Evolutionary conservation across 306 rosid species (phyloP).

Genomic region (Malus sieversii): DNA sequence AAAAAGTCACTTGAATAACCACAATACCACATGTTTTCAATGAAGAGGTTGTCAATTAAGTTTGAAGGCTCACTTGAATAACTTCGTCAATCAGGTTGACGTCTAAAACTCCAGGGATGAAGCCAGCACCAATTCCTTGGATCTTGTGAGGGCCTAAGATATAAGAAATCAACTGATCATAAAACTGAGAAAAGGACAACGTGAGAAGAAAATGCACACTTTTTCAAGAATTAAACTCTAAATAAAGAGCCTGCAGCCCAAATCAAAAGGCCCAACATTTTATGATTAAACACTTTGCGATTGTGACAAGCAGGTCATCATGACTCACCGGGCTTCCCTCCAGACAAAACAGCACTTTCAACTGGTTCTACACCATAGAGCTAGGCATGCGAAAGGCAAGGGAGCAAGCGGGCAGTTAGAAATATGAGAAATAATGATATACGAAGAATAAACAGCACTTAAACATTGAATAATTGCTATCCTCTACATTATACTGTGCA

Average conservation of each 20-base stretch:
- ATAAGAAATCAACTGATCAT: constrained; percentile 19
- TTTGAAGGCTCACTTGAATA: constrained; percentile 61
- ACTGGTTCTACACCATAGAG: constrained; percentile 78
- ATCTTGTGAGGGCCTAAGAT: constrained; percentile 88
- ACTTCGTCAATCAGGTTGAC: constrained; percentile 62
- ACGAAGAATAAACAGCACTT: not conserved
- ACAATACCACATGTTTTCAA: not conserved
- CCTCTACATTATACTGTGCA: not conserved
- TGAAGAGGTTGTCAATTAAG: not conserved
- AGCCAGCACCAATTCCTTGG: constrained; percentile 98
- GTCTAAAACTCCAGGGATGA: constrained; percentile 91
- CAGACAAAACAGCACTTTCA: constrained; percentile 81
- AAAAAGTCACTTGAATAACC: not conserved
- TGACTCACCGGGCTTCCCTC: constrained; percentile 85
- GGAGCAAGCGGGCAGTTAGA: not conserved
- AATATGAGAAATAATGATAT: not conserved
- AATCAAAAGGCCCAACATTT: not conserved
- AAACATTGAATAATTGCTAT: not conserved
- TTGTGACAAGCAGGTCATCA: not conserved
- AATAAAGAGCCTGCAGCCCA: not conserved
- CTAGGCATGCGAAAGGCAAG: constrained; percentile 26
- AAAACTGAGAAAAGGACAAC: constrained; percentile 9
- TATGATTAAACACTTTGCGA: not conserved
- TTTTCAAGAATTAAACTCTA: not conserved
- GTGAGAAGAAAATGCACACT: not conserved